A percentile compares a stretch with the other conserved stretches of the same genome.
Conservation (phyloP, 2,329 filamentous ascomycete species). For the Scopulariopsis brevicaulis region DNA sequence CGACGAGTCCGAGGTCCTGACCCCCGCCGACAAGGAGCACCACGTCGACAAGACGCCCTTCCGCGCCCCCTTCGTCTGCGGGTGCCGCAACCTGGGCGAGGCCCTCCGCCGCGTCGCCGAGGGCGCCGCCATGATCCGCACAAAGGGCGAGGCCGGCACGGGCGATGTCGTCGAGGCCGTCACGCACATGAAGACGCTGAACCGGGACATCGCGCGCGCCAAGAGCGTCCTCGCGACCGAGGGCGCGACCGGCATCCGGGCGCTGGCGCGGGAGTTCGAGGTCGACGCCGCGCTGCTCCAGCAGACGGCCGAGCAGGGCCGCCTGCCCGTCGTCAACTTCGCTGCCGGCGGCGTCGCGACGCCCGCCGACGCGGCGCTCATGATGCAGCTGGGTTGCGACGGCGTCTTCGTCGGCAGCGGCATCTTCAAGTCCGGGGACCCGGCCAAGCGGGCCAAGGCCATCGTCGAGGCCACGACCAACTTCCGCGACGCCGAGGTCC, state of each 20-base stretch:
- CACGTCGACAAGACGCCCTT: slow-evolving; percentile 86
- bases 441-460: slow-evolving; percentile 79
- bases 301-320: slow-evolving; percentile 76
- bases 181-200: slow-evolving; percentile 88
- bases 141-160: slow-evolving; percentile 95
- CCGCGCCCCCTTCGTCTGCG: slow-evolving; percentile 86
- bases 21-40: slow-evolving; percentile 79
- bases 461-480: slow-evolving; percentile 93
- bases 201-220: slow-evolving; percentile 67
- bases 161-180: slow-evolving; percentile 96
- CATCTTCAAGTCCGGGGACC: slow-evolving; percentile 95
- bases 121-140: slow-evolving; percentile 97
- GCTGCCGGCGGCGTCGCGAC: slow-evolving; percentile 99
- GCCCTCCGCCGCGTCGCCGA: slow-evolving; percentile 83
- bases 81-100: slow-evolving; percentile 89
- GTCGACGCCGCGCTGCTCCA: slow-evolving; percentile 69
- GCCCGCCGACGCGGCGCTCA: slow-evolving; percentile 83
- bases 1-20: slow-evolving; percentile 95
- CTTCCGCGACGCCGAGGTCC: slow-evolving; percentile 71
- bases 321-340: slow-evolving; percentile 94
- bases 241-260: slow-evolving; percentile 44
- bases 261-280: slow-evolving; percentile 71
- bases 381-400: slow-evolving; percentile 99
- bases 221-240: slow-evolving; percentile 56
- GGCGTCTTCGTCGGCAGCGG: slow-evolving; percentile 95